Evolutionary conservation across 208 protist species (phyloP), one percentile per base, ranked within the genome.

Genomic region (Sergeia podlipaevii): DNA sequence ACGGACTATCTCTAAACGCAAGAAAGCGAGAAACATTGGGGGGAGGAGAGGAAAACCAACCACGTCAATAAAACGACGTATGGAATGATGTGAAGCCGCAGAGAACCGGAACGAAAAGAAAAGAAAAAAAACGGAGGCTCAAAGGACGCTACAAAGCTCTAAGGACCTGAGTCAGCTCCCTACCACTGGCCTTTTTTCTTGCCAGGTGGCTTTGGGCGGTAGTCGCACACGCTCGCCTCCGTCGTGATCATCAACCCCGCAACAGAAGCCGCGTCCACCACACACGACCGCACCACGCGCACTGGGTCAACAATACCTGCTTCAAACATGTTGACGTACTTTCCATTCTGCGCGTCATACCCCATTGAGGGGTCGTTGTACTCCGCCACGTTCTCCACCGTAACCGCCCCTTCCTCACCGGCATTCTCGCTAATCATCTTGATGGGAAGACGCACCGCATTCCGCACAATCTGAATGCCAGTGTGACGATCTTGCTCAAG

Each of bases 251-350:
- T 98, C 20, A 99, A 70, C 0, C 97, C 97, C 4, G 98, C 95
- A 2, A 99, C 97, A 17, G 89, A 97, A 3, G 97, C 69, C 20
- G 98, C 97, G 64, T 99, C 97, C 20, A 98, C 65, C 2, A 99
- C 83, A 37, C 97, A 98, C 6, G 97, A 98, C 17, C 87, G 80
- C 54, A 99, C 98, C 17, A 99, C 99, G 80, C 99, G 99, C 17
- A 97, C 94, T 45, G 99, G 99, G 81, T 99, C 99, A 45, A 99
- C 97, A 74, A 99, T 99, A 46, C 99, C 99, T 7, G 85, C 82
- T 48, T 98, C 68, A 65, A 99, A 92, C 97, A 99, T 98, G 74
- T 99, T 85, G 42, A 91, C 87, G 70, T 98, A 99, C 33, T 89
- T 60, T 60, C 77, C 77, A 37, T 95, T 98, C 54, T 94, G 80